Evolutionary conservation across 495 filamentous ascomycete genomes (phyloP), one percentile per base, ranked within the genome.

Genomic region (Poronia punctata): DNA sequence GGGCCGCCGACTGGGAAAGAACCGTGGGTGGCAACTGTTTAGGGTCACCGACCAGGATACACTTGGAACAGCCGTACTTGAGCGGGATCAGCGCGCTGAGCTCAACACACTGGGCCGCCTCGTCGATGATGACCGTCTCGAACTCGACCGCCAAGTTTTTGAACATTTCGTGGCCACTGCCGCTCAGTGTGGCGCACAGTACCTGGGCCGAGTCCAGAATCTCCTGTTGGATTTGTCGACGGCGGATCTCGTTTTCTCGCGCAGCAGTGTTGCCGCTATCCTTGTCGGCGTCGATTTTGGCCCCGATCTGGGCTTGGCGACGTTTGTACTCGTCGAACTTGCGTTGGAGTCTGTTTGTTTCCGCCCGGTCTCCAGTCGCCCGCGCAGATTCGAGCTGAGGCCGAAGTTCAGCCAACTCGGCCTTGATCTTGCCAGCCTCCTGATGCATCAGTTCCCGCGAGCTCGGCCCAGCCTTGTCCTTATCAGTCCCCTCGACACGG

Each of bases 31-130:
- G 92, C 46, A 98, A 67, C 56, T 98, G 92, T 54, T 98, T 95
- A 0, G 92, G 92, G 66, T 98, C 92, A 65, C 92, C 92, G 18
- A 98, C 92, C 21, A 98, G 78, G 43, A 98, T 86, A 63, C 93
- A 97, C 60, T 96, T 97, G 10, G 85, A 83, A 59, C 88, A 95
- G 15, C 92, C 92, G 52, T 97, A 98, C 61, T 98, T 98, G 18
- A 98, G 74, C 5, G 92, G 92, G 48, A 98, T 98, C 15, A 98
- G 75, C 12, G 93, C 89, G 53, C 88, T 95, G 59, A 98, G 72
- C 65, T 98, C 92, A 48, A 98, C 92, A 45, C 88, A 98, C 68
- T 98, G 92, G 14, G 92, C 92, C 2, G 92, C 92, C 70, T 98
- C 92, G 53, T 98, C 92, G 53, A 98, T 95, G 53, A 98, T 83